Base-by-base conservation (phyloP, 2,329 filamentous ascomycete species). In the Drechslera avenae region DNA sequence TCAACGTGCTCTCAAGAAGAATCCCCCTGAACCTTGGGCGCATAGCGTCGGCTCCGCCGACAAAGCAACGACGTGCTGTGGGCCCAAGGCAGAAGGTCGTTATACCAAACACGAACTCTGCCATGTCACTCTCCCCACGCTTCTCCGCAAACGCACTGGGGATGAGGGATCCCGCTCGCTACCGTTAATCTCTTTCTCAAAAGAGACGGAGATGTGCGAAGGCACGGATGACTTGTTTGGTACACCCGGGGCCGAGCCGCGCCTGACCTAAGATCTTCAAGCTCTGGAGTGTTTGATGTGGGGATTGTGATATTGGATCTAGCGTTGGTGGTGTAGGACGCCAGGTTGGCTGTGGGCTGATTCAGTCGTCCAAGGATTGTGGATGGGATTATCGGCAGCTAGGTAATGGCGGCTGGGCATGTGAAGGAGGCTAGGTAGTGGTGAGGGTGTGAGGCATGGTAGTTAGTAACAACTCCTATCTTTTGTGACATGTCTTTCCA, bases 21-120 rank as follows among this genome's bases (percentile, higher is more conserved):
- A 33, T 33, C 19, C 31, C 17, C 23, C 16, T 41, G 28, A 42
- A 26, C 21, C 34, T 39, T 35, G 26, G 31, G 31, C 39, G 50
- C 50, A 52, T 49, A 52, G 23, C 39, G 31, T 52, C 50, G 50
- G 50, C 49, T 35, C 33, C 45, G 42, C 43, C 45, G 49, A 43
- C 39, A 34, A 28, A 30, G 13, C 34, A 21, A 19, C 17, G 14
- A 12, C 14, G 42, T 21, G 39, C 34, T 47, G 34, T 10, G 9
- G 26, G 26, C 50, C 34, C 35, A 30, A 52, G 19, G 14, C 16
- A 39, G 50, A 52, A 52, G 39, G 50, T 52, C 39, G 18, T 42
- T 47, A 35, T 32, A 28, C 5, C 36, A 32, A 36, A 33, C 23
- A 42, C 23, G 18, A 46, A 19, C 19, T 42, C 28, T 16, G 21